phyloP scores from a whole-genome alignment of 2,329 filamentous ascomycete species.

The Beauveria brongniartii region DNA sequence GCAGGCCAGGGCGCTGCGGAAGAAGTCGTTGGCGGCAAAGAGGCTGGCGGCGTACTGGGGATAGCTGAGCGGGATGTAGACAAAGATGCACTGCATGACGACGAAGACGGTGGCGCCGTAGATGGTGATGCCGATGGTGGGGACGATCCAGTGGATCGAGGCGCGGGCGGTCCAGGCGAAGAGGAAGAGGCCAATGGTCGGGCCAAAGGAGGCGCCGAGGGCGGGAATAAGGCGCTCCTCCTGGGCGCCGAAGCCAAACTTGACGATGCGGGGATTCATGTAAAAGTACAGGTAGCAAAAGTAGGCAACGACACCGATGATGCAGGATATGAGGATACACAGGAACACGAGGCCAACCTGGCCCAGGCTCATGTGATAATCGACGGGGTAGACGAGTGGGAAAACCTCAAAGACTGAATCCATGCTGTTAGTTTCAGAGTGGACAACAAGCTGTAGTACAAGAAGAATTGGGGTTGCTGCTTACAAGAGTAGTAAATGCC shows the following conservation, averaged over 20 bases:
- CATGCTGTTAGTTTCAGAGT: constrained; percentile 10
- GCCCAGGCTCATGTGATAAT: constrained; percentile 52
- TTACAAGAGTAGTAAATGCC: constrained; percentile 50
- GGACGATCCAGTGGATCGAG: constrained; percentile 45
- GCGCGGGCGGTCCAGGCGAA: constrained; percentile 50
- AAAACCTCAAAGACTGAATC: constrained; percentile 52
- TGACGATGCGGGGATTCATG: constrained; percentile 41
- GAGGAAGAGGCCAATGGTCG: constrained; percentile 52
- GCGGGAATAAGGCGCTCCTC: constrained; percentile 50
- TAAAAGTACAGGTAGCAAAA: constrained; percentile 43
- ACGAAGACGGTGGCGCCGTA: constrained; percentile 45
- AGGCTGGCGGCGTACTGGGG: constrained; percentile 49
- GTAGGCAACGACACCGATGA: constrained; percentile 43
- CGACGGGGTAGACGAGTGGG: constrained; percentile 51
- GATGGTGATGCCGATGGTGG: constrained; percentile 48
- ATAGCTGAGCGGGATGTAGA: constrained; percentile 50
- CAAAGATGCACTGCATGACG: constrained; percentile 52
- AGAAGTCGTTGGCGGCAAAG: constrained; percentile 55
- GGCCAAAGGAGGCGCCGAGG: constrained; percentile 42
- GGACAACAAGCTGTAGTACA: background rate
- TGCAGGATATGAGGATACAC: constrained; percentile 48
- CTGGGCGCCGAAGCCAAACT: constrained; percentile 40
- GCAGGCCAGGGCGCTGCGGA: constrained; percentile 49
- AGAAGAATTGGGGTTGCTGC: constrained; percentile 12
- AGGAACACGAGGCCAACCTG: constrained; percentile 53